Conservation (phyloP, 2,329 filamentous ascomycete genomes). For the Coniochaeta ligniaria region DNA sequence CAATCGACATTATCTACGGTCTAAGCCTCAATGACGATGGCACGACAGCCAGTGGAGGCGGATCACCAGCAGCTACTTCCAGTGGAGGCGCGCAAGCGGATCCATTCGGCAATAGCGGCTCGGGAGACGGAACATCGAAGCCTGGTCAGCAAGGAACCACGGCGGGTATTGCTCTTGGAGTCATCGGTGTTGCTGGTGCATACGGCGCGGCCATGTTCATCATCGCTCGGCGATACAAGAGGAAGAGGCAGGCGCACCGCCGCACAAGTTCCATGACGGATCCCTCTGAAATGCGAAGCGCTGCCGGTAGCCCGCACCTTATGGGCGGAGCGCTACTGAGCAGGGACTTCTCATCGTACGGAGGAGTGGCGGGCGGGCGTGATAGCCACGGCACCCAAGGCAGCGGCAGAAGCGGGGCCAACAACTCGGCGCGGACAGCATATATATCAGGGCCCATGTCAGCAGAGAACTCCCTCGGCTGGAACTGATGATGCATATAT, state of each 20-base stretch:
- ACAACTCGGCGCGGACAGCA: slow-evolving; percentile 47
- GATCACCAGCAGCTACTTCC: slow-evolving; percentile 25
- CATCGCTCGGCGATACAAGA: slow-evolving; percentile 83
- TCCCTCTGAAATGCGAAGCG: slow-evolving; percentile 42
- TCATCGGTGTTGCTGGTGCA: slow-evolving; percentile 70
- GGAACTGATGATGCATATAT: slow-evolving; percentile 59
- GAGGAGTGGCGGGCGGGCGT: slow-evolving; percentile 37
- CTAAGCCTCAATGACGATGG: slow-evolving; percentile 32
- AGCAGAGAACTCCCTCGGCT: slow-evolving; percentile 89
- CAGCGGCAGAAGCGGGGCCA: slow-evolving; percentile 39
- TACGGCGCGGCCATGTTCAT: slow-evolving; percentile 95
- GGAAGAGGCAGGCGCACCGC: slow-evolving; percentile 70
- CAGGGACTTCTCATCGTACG: slow-evolving; percentile 47
- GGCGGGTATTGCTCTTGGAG: slow-evolving; percentile 67
- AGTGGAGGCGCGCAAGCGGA: slow-evolving; percentile 22
- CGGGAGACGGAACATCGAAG: not conserved
- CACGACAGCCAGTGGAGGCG: slow-evolving; percentile 26
- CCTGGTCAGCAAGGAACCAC: slow-evolving; percentile 55
- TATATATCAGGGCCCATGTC: slow-evolving; percentile 86
- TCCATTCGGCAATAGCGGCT: slow-evolving; percentile 28
- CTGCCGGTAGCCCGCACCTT: slow-evolving; percentile 48
- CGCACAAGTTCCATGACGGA: slow-evolving; percentile 67
- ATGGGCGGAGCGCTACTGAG: slow-evolving; percentile 64
- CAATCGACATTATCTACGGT: slow-evolving; percentile 59
- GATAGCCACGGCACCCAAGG: slow-evolving; percentile 50